Evolutionary conservation across 768 basidiomycete genomes (phyloP), one percentile per base, ranked within the genome.

Genomic region (Termitomyces titanicus): DNA sequence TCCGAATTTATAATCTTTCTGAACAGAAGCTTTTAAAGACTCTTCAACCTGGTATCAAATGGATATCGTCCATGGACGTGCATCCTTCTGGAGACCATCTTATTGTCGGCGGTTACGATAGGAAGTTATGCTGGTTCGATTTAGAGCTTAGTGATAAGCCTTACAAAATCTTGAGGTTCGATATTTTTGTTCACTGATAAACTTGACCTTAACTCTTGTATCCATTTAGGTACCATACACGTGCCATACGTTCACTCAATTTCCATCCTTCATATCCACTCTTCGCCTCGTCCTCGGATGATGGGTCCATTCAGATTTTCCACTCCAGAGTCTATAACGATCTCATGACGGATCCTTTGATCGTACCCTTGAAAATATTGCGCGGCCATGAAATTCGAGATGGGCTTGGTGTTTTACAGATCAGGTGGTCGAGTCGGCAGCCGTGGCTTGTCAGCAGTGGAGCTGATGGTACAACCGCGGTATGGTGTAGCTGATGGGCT

Each of bases 91-190:
- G 93, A 27, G 95, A 98, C 65, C 94, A 99, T 76, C 77, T 99
- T 57, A 93, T 99, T 58, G 92, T 99, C 47, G 97, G 97, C 56
- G 93, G 93, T 45, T 98, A 98, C 70, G 97, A 99, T 74, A 88
- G 91, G 62, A 97, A 98, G 70, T 75, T 99, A 15, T 95, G 94
- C 70, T 99, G 97, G 97, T 98, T 98, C 70, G 97, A 99, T 75
- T 77, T 99, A 61, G 97, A 98, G 66, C 84, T 99, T 53, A 92
- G 89, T 62, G 89, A 92, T 59, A 97, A 96, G 70, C 97, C 97
- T 1, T 99, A 96, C 81, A 98, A 97, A 74, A 85, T 97, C 52
- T 75, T 99, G 63, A 84, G 93, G 94, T 92, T 61, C 79, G 71
- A 37, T 49, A 27, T 38, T 55, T 50, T 55, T 54, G 35, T n/a